phyloP scores from a whole-genome alignment of 371 early-diverging fungal genomes.

The Homolaphlyctis polyrhiza region DNA sequence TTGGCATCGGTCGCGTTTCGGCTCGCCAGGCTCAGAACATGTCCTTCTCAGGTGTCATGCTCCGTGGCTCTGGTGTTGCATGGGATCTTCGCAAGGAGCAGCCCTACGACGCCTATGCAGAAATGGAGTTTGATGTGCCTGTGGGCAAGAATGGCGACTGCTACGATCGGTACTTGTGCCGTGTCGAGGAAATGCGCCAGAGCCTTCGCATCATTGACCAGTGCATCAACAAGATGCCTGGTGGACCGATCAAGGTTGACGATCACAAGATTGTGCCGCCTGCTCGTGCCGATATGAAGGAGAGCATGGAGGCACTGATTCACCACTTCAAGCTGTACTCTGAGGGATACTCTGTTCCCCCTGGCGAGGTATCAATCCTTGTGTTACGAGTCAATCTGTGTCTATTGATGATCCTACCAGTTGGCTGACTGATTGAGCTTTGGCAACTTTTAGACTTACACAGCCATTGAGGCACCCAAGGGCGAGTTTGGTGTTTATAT shows the following conservation, averaged over 20 bases:
- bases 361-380: conserved; percentile 86
- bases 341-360: conserved; percentile 94
- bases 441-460: conserved; percentile 65
- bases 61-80: conserved; percentile 87
- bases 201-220: conserved; percentile 90
- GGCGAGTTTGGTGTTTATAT: conserved; percentile 93
- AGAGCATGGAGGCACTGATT: conserved; percentile 96
- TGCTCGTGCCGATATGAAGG: conserved; percentile 92
- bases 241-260: conserved; percentile 91
- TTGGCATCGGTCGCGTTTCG: conserved; percentile 82
- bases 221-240: conserved; percentile 92
- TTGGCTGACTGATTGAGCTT: not conserved
- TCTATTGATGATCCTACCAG: no score
- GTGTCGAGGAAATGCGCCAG: conserved; percentile 98
- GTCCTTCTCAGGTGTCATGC: conserved; percentile 93
- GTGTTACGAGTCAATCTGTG: no score
- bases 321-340: conserved; percentile 98
- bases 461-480: conserved; percentile 96
- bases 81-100: conserved; percentile 93
- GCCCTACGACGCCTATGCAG: conserved; percentile 94
- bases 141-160: conserved; percentile 93
- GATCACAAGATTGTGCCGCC: conserved; percentile 97
- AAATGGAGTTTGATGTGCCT: conserved; percentile 94
- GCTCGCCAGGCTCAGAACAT: conserved; percentile 84
- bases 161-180: conserved; percentile 92